These are phyloP conservation scores for Tardiomyces digboiensis DNA, from an alignment of 1,139 yeast species.

Conservation along the genomic window DNA sequence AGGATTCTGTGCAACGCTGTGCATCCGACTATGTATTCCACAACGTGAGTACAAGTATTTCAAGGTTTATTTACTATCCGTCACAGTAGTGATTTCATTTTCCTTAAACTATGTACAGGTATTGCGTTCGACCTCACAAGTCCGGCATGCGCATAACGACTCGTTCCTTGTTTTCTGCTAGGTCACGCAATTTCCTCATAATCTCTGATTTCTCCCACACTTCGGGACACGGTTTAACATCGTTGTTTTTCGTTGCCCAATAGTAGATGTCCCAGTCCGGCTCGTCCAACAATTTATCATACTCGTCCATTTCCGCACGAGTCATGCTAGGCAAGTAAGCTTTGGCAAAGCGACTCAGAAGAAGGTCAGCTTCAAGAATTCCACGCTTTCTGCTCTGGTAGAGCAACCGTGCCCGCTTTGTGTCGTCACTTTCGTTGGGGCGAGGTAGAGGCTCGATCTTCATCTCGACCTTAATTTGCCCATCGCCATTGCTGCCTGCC, in stretches of 20 bases:
- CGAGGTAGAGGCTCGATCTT: conserved; percentile 69
- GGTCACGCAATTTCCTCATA: conserved; percentile 56
- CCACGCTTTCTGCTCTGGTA: conserved; percentile 96
- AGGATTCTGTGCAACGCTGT: no score
- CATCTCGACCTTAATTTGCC: conserved; percentile 17
- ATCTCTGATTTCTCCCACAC: conserved; percentile 66
- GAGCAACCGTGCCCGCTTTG: conserved; percentile 73
- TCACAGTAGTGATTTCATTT: no score
- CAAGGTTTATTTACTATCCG: no score
- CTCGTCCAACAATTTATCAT: conserved; percentile 78
- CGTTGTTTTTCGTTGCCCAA: conserved; percentile 87
- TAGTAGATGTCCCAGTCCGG: conserved; percentile 98
- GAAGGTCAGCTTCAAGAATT: conserved; percentile 82
- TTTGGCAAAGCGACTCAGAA: conserved; percentile 80
- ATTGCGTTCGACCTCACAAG: conserved; percentile 20
- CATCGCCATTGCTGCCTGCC: no score
- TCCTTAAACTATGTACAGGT: not conserved
- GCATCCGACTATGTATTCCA: no score
- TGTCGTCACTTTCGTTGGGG: conserved; percentile 61
- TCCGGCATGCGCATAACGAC: conserved; percentile 85
- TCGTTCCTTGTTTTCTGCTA: conserved; percentile 62
- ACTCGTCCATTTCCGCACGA: conserved; percentile 70
- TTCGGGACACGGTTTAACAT: conserved; percentile 78
- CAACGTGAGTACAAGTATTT: no score
- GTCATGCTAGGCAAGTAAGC: conserved; percentile 51